phyloP scores from a whole-genome alignment of 805 yeast species.

The Kodamaea kakaduensis region DNA sequence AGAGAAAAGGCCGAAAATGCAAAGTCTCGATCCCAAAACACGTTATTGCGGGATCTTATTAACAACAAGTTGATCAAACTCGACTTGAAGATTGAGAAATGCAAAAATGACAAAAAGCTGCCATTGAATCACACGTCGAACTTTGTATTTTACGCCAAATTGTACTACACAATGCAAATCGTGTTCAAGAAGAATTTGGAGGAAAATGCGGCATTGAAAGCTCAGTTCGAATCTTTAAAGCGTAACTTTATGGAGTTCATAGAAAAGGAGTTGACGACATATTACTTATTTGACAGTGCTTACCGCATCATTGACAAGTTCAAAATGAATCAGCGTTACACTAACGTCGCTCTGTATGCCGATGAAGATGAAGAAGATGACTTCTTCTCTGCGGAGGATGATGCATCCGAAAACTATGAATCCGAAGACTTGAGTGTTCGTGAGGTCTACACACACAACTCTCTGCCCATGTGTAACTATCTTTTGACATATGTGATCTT shows the following conservation, averaged over 20 bases:
- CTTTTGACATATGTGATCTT: constrained; percentile 30
- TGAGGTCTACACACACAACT: constrained; percentile 6
- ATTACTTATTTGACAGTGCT: constrained; percentile 15
- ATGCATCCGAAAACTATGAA: constrained; percentile 9
- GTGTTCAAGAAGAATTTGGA: constrained; percentile 19
- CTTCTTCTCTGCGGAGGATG: constrained; percentile 14
- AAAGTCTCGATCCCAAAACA: constrained; percentile 17
- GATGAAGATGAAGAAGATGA: constrained; percentile 8
- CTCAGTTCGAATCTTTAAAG: constrained; percentile 14
- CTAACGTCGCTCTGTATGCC: constrained; percentile 8
- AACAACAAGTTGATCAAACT: constrained; percentile 27
- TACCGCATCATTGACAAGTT: constrained; percentile 18
- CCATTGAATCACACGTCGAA: constrained; percentile 23
- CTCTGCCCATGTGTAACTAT: constrained; percentile 18
- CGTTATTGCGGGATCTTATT: constrained; percentile 28
- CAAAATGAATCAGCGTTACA: constrained; percentile 13
- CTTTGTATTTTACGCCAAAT: constrained; percentile 30
- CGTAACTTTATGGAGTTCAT: constrained; percentile 13
- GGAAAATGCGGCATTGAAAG: constrained; percentile 11
- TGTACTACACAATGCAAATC: constrained; percentile 28
- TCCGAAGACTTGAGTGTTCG: constrained; percentile 9
- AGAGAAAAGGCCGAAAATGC: constrained; percentile 16
- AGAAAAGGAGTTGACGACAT: constrained; percentile 23
- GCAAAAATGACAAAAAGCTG: constrained; percentile 3
- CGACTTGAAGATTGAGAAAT: constrained; percentile 23